Evolutionary conservation across 345 rosid genomes (phyloP).

Genomic region (Brassica nigra): DNA sequence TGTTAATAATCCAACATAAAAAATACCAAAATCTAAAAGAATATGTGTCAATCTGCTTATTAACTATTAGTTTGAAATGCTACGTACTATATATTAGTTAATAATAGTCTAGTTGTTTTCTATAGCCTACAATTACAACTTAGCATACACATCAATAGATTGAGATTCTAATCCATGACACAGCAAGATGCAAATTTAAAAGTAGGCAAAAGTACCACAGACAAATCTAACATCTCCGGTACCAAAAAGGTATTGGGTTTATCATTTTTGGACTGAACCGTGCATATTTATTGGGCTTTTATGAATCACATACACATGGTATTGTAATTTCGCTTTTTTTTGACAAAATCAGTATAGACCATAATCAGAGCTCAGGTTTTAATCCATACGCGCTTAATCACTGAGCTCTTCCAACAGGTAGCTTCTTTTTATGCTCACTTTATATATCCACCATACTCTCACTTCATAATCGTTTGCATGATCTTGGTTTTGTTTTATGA

Average conservation of each 20-base stretch:
- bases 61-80: not conserved
- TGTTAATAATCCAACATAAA: not conserved
- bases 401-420: conserved; percentile 97
- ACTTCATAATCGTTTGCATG: not conserved
- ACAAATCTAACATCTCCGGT: not conserved
- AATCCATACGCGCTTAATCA: conserved; percentile 86
- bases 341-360: not conserved
- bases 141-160: not conserved
- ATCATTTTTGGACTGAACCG: not conserved
- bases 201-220: not conserved
- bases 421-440: conserved; percentile 4
- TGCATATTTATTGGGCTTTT: conserved; percentile 10
- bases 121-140: not conserved
- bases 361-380: conserved; percentile 40
- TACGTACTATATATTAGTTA: not conserved
- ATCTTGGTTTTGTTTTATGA: not conserved
- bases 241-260: not conserved
- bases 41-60: not conserved
- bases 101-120: not conserved
- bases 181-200: not conserved
- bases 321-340: not conserved
- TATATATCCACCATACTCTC: not conserved
- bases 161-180: not conserved
- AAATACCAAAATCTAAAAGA: too few relatives aligned
- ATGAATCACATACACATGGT: not conserved